Base-by-base conservation (phyloP, 495 filamentous ascomycete species). In the Neurospora tetraspora region DNA sequence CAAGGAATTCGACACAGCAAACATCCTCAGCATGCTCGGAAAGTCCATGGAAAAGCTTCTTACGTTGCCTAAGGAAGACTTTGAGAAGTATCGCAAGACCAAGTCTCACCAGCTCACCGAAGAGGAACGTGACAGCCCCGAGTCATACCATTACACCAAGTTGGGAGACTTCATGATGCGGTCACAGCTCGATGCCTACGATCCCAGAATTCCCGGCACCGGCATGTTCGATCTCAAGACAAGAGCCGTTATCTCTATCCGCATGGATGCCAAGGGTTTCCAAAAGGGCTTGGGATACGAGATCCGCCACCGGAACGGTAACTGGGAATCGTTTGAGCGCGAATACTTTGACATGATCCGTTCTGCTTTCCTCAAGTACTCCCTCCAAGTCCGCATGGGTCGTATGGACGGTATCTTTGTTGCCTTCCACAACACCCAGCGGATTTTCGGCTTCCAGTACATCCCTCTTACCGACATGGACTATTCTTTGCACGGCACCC, bases 381-480 rank as follows among this genome's bases (percentile, higher is more conserved):
- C 94, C 6, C 85, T 99, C 34, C 96, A 99, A 80, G 96, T 94
- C 40, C 90, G 96, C 31, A 93, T 98, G 86, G 96, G 96, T 37
- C 90, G 96, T 27, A 99, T 99, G 96, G 94, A 98, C 75, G 96
- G 96, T 69, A 98, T 98, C 69, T 98, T 98, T 76, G 93, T 98
- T n/a, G 96, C 96, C 14, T 98, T 90, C 80, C 96, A 99, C 82
- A 99, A 99, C 77, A 90, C 93, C 6, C 87, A 97, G 79, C 89
- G 93, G 40, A 97, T 99, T 59, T 99, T 99, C 78, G 96, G 96
- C 0, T 99, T 99, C 81, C 96, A 98, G 80, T 99, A 99, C 77
- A 84, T 99, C 71, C 88, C 89, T 71, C 80, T 97, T 16, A 76
- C 85, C 2, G 96, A 98, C 77, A 96, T 99, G 92, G 96, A 99